Base-by-base conservation (phyloP, 345 rosid species). In the Mallotus nudiflorus region DNA sequence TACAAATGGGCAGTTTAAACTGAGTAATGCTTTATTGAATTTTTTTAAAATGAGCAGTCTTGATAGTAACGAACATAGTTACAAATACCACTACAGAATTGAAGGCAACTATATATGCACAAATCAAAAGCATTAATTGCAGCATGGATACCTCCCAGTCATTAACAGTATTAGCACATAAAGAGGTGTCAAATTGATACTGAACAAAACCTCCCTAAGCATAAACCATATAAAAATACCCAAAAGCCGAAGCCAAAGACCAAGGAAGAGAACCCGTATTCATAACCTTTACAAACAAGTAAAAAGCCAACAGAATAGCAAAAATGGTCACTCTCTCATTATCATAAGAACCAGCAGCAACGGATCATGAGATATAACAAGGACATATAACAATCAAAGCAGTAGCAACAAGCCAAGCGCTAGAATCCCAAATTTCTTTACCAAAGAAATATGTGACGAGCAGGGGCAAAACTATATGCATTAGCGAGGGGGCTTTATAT, bases 151-250 rank as follows among this genome's bases (percentile, higher is more conserved):
- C 80, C 99, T 88, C 70, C 99, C 99, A 7, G 98, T 90, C 46
- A 92, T 78, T 83, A 95, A 78, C 67, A 95, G 74, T 81, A 90
- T 97, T 80, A 95, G n/a, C 24, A 96, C 99, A 78, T 92, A 96
- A 65, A 96, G 96, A 1, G 99, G 99, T 54, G 92, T 64, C 85
- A 96, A 81, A 79, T 96, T 96, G 62, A 96, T 96, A 45, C 92
- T 96, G 72, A 96, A 96, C 96, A 82, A 92, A 95, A 9, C 99
- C 99, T 57, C 99, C 99, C 99, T 98, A 95, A 3, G 99, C 98
- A 0, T 98, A 95, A 65, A 95, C 99, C 99, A 95, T 95, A 61
- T 92, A 95, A 46, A 95, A 95, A 75, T 95, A 95, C 58, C 97
- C 96, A 69, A 95, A 90, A 14, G 98, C 99, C n/a, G 99, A 86